These are phyloP conservation scores for Scleroderma citrinum DNA, from an alignment of 768 basidiomycete species.

Conservation along the genomic window DNA sequence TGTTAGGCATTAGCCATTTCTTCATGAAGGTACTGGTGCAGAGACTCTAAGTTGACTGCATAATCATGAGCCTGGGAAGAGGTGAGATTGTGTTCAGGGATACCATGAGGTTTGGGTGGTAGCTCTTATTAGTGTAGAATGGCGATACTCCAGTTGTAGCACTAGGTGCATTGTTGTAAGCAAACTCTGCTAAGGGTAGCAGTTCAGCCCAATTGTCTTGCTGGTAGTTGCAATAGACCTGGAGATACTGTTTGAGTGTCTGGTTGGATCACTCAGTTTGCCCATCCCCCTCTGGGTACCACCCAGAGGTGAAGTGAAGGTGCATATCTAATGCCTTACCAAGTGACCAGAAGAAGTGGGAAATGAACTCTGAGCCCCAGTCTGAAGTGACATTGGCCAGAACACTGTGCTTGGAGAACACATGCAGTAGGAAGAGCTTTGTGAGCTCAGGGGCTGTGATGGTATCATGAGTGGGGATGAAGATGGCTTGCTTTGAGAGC, in stretches of 20 bases:
- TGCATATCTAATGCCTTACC: constrained; percentile 20
- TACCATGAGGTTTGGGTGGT: constrained; percentile 9
- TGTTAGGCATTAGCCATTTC: background rate
- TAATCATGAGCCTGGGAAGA: no score
- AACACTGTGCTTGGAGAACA: constrained; percentile 7
- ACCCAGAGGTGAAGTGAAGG: constrained; percentile 19
- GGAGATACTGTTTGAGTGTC: background rate
- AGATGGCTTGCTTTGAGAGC: background rate
- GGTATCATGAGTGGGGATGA: background rate
- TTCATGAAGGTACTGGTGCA: background rate
- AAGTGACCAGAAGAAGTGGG: constrained; percentile 26
- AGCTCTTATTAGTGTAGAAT: constrained; percentile 28
- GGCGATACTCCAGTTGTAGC: constrained; percentile 25
- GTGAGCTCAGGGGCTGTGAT: background rate
- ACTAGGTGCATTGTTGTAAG: constrained; percentile 24
- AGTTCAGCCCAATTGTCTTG: constrained; percentile 10
- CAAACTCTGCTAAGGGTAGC: constrained; percentile 28
- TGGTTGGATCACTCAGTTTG: constrained; percentile 17
- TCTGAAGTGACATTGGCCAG: background rate
- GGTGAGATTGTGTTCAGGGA: no score
- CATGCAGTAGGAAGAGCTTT: constrained; percentile 4
- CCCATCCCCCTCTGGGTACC: constrained; percentile 14
- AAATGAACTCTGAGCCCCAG: constrained; percentile 26
- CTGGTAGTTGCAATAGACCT: background rate
- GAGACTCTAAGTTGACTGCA: background rate